These are phyloP conservation scores for Plasmodium knowlesi DNA, from an alignment of 169 alveolate species.

Conservation along the genomic window DNA sequence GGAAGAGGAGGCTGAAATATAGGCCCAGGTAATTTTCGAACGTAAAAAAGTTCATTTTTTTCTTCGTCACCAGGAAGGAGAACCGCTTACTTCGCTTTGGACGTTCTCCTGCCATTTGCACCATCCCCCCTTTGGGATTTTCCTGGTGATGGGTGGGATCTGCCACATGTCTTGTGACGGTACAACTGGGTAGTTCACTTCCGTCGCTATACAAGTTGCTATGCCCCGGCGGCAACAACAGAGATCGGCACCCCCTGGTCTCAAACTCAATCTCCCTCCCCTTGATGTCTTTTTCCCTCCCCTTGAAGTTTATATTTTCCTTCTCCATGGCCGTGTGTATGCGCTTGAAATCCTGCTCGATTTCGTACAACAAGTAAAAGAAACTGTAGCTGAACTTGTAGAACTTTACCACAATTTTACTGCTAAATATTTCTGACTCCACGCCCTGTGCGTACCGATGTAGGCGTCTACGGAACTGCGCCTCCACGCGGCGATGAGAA, in stretches of 20 bases:
- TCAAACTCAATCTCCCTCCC: neutral
- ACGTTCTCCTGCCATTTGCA: neutral
- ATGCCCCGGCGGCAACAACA: neutral
- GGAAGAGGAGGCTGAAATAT: conserved; percentile 49
- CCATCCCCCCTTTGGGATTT: neutral
- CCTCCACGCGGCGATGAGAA: neutral
- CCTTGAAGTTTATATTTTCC: conserved; percentile 3
- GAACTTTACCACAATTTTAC: conserved; percentile 42
- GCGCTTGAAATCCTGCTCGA: conserved; percentile 58
- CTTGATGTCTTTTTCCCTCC: neutral
- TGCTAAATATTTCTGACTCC: conserved; percentile 52
- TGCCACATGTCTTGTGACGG: neutral
- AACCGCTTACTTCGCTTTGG: neutral
- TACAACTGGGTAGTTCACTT: neutral
- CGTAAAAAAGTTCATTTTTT: conserved; percentile 48
- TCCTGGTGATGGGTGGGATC: neutral
- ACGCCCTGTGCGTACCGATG: neutral
- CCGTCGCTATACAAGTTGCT: neutral
- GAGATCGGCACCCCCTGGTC: neutral
- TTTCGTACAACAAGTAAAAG: conserved; percentile 59
- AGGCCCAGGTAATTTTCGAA: conserved; percentile 72
- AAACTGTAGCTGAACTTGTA: conserved; percentile 67
- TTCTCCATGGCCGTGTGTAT: conserved; percentile 62
- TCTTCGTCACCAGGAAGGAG: conserved; percentile 45
- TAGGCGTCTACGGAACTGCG: neutral